phyloP scores from a whole-genome alignment of 495 filamentous ascomycete genomes.

The Penicillium daleae region DNA sequence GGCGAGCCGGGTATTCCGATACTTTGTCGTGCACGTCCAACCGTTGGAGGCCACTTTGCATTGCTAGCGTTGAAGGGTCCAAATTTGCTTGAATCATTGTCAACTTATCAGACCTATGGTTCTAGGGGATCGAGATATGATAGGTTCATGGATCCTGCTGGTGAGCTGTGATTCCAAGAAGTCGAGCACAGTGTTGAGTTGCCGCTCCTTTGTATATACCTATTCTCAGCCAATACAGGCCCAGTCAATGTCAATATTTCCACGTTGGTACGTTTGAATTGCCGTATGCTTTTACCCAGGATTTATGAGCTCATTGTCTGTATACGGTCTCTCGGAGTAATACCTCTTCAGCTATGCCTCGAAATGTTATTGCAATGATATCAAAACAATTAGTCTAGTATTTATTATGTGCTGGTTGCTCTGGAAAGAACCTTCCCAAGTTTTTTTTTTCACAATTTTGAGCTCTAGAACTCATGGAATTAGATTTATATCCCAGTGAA shows the following conservation, averaged over 20 bases:
- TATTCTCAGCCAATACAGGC: neutral
- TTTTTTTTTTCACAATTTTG: too few relatives aligned
- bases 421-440: too few relatives aligned
- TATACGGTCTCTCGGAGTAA: neutral
- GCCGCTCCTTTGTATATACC: neutral
- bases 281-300: neutral
- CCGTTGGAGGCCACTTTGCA: constrained; percentile 60
- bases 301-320: neutral
- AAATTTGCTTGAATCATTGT: constrained; percentile 30
- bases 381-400: too few relatives aligned
- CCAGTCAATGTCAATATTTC: too few relatives aligned
- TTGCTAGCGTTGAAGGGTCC: constrained; percentile 49
- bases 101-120: neutral
- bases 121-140: neutral
- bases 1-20: constrained; percentile 40
- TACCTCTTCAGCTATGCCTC: neutral
- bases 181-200: neutral
- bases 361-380: too few relatives aligned
- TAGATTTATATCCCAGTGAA: too few relatives aligned
- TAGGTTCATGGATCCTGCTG: constrained; percentile 3
- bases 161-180: neutral
- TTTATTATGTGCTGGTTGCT: too few relatives aligned
- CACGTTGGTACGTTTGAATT: neutral
- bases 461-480: too few relatives aligned
- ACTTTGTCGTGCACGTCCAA: constrained; percentile 56